Evolutionary conservation across 1,139 yeast species (phyloP).

Genomic region (Geotrichum citri-aurantii): DNA sequence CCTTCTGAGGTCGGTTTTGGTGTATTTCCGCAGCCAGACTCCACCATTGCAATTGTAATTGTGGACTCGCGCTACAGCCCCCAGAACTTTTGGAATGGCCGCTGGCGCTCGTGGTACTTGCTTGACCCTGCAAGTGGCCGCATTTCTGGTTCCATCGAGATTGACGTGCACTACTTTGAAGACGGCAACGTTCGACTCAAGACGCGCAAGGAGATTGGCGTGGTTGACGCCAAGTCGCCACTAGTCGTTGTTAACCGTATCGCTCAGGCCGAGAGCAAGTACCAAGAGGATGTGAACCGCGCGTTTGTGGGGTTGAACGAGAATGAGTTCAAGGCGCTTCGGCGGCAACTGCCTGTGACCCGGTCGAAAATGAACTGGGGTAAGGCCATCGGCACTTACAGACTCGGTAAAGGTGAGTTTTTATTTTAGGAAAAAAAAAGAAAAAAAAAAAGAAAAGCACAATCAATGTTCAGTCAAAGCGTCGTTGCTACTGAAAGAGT

Average conservation of each 20-base stretch:
- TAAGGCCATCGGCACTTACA: conserved; percentile 80
- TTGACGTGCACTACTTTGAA: conserved; percentile 88
- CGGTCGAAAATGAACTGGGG: conserved; percentile 95
- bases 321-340: conserved; percentile 68
- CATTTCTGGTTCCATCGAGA: conserved; percentile 50
- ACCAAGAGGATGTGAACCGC: conserved; percentile 55
- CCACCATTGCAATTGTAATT: conserved; percentile 47
- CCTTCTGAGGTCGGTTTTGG: conserved; percentile 43
- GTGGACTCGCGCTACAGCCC: conserved; percentile 72
- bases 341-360: conserved; percentile 89
- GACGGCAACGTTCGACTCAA: conserved; percentile 89
- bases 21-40: conserved; percentile 50
- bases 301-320: conserved; percentile 73
- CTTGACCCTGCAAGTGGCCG: conserved; percentile 34
- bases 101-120: conserved; percentile 70
- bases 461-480: too few relatives aligned
- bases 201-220: conserved; percentile 43
- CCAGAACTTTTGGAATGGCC: conserved; percentile 81
- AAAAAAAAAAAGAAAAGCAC: background rate
- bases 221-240: conserved; percentile 24
- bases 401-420: conserved; percentile 70
- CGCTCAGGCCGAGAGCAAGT: conserved; percentile 51
- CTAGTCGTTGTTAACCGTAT: conserved; percentile 47
- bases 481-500: too few relatives aligned
- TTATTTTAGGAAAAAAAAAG: too few relatives aligned